A percentile compares a stretch with the other conserved stretches of the same genome.
phyloP scores from a whole-genome alignment of 2,329 filamentous ascomycete species.

The Phoma sp. region DNA sequence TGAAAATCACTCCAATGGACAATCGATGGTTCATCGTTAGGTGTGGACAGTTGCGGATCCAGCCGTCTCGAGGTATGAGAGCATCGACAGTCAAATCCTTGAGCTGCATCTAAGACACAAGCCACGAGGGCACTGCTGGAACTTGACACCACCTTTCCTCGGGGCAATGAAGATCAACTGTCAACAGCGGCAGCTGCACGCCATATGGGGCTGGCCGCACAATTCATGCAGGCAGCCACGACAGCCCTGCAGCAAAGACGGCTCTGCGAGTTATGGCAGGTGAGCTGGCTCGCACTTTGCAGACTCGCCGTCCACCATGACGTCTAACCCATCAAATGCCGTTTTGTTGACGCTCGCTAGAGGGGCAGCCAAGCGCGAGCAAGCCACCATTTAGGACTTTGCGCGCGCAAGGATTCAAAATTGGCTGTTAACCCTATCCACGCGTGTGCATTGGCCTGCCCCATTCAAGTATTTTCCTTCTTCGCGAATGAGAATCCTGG shows the following conservation, averaged over 20 bases:
- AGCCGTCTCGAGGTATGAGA: not conserved
- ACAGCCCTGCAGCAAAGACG: not conserved
- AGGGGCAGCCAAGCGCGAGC: constrained; percentile 12
- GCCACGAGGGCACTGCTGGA: not conserved
- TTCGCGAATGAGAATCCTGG: constrained; percentile 14
- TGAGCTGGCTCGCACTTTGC: constrained; percentile 5
- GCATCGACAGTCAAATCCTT: not conserved
- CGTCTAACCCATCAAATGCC: constrained; percentile 1
- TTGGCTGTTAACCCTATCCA: not conserved
- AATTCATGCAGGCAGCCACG: not conserved
- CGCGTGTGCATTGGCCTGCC: constrained; percentile 7
- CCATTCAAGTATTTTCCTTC: constrained; percentile 5
- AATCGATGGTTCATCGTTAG: not conserved
- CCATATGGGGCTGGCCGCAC: not conserved
- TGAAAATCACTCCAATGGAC: constrained; percentile 3
- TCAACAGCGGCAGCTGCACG: not conserved
- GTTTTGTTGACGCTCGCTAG: constrained; percentile 4
- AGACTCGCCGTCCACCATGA: constrained; percentile 14
- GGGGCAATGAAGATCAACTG: constrained; percentile 10
- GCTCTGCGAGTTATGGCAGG: constrained; percentile 4
- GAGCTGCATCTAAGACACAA: constrained; percentile 6
- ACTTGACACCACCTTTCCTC: not conserved
- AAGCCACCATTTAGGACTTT: not conserved
- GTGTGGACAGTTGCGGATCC: not conserved
- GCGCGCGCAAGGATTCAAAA: not conserved